Conservation (phyloP, 176 grass and related monocot species). For the Aegilops bicornis region DNA sequence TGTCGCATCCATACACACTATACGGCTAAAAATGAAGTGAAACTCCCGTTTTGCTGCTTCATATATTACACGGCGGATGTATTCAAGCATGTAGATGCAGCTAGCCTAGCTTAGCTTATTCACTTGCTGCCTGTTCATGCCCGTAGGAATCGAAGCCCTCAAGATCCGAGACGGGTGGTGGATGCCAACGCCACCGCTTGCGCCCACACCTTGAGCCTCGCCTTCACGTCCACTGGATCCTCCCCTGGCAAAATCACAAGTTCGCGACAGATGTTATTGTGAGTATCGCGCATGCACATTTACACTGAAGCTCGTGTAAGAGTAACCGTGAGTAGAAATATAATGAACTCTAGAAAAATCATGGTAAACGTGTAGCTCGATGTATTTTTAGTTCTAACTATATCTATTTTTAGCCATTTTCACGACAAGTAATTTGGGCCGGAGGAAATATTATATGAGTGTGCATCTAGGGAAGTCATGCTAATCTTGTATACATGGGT, state of each 20-base stretch:
- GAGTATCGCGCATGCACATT: not conserved
- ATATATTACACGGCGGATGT: not conserved
- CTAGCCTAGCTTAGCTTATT: not conserved
- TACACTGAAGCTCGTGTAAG: not conserved
- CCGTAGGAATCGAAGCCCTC: not conserved
- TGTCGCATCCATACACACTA: not conserved
- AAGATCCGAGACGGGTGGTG: slow-evolving; percentile 47
- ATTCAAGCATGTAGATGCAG: not conserved
- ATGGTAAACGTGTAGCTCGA: too few species aligned
- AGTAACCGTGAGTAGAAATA: too few species aligned
- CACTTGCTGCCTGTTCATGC: not conserved
- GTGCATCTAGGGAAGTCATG: too few species aligned
- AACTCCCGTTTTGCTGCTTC: not conserved
- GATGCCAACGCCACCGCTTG: slow-evolving; percentile 73
- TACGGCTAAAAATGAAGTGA: not conserved
- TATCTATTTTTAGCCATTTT: too few species aligned
- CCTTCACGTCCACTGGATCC: slow-evolving; percentile 69
- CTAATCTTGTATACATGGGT: too few species aligned
- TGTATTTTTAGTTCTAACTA: too few species aligned
- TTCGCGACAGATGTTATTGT: not conserved
- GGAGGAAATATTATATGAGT: too few species aligned
- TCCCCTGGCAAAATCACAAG: slow-evolving; percentile 27
- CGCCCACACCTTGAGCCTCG: slow-evolving; percentile 69
- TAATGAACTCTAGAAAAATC: too few species aligned
- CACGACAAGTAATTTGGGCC: too few species aligned